Percentiles rank a stretch among this genome's conserved stretches.
Conservation (phyloP, 352 stramenopile genomes). For the Globisporangium radiosum region DNA sequence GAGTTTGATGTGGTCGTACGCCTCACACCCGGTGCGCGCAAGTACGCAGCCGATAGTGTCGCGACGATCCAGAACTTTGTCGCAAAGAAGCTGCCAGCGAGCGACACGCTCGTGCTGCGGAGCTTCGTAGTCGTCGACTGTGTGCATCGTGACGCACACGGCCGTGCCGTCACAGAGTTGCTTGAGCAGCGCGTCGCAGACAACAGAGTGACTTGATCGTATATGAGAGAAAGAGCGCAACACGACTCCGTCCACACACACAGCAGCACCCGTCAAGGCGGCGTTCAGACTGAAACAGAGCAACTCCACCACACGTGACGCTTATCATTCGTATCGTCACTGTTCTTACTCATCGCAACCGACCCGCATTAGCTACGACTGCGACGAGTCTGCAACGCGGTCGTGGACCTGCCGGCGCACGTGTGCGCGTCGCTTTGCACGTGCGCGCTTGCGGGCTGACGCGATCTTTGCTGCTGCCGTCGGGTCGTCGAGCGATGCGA, state of each 20-base stretch:
- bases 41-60: slow-evolving; percentile 14
- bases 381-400: background rate
- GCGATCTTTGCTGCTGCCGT: slow-evolving; percentile 49
- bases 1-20: background rate
- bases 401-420: background rate
- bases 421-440: slow-evolving; percentile 14
- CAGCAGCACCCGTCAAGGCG: too few relatives aligned
- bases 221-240: too few relatives aligned
- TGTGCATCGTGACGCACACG: slow-evolving; percentile 7
- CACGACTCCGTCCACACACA: too few relatives aligned
- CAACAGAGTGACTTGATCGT: background rate
- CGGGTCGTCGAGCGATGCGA: slow-evolving; percentile 58
- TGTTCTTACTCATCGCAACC: too few relatives aligned
- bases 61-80: slow-evolving; percentile 13
- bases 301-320: too few relatives aligned
- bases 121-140: slow-evolving; percentile 2
- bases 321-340: too few relatives aligned
- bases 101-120: background rate
- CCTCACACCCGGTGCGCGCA: slow-evolving; percentile 8
- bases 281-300: too few relatives aligned
- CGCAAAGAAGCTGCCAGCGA: slow-evolving; percentile 4
- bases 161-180: background rate
- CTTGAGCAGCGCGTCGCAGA: background rate
- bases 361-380: background rate
- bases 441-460: slow-evolving; percentile 29